Evolutionary conservation across 202 grass and related monocot species (phyloP).

Genomic region (Miscanthus sacchariflorus): DNA sequence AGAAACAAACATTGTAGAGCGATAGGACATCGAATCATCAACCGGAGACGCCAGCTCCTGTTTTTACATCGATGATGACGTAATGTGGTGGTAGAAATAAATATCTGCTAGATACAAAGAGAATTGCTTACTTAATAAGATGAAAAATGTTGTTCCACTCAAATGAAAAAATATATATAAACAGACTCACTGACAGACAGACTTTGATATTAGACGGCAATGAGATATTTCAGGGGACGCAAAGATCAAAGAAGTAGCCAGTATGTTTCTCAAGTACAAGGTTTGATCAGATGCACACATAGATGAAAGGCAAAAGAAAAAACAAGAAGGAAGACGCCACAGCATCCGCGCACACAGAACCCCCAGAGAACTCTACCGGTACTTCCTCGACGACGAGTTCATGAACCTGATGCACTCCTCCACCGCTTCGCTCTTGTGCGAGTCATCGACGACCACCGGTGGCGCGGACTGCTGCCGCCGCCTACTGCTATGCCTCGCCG

Average conservation of each 20-base stretch:
- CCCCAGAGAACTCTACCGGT: conserved; percentile 52
- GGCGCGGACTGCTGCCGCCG: conserved; percentile 56
- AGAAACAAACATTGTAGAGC: background rate
- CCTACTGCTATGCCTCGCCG: conserved; percentile 47
- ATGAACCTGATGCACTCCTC: conserved; percentile 97
- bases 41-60: background rate
- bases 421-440: conserved; percentile 83
- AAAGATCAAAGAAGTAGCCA: conserved; percentile 13
- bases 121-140: background rate
- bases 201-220: background rate
- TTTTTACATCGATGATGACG: background rate
- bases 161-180: background rate
- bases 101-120: background rate
- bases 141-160: background rate
- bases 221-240: conserved; percentile 9
- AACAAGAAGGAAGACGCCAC: conserved; percentile 36
- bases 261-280: conserved; percentile 46
- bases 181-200: background rate
- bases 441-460: conserved; percentile 56
- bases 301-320: conserved; percentile 55
- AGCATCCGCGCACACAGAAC: conserved; percentile 48
- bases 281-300: conserved; percentile 50
- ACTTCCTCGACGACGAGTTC: conserved; percentile 93
- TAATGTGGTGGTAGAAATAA: background rate
- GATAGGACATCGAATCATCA: background rate